Base-by-base conservation (phyloP, 2,329 filamentous ascomycete genomes). In the Fusarium kyushuense region DNA sequence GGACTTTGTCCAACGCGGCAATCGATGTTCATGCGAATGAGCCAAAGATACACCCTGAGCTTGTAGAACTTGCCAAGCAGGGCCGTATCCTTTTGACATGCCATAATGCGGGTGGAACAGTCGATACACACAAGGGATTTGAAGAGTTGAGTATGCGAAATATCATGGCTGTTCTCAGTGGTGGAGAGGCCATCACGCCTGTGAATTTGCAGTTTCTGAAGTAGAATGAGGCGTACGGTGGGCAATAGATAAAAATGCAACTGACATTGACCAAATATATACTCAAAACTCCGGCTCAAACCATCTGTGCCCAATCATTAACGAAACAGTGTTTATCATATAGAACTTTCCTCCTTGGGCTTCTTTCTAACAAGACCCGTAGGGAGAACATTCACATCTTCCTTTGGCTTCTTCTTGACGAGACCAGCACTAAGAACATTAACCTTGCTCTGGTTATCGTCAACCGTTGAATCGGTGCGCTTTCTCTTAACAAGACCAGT, bases 71-170 rank as follows among this genome's bases (percentile, higher is more conserved):
- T 40, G 80, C 80, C 0, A 72, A 74, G 9, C 57, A 72, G 45
- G 78, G 80, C 1, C 83, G 83, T 63, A 86, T 86, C 0, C 83
- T 89, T 79, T 74, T 91, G 55, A 87, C 89, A n/a, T 87, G 87
- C 53, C 90, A 91, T 74, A 90, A 90, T 67, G 89, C 89, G 2
- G 89, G 89, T 0, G 88, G 88, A 5, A 90, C 88, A 35, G 82
- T 90, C 16, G 88, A 90, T 75, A 89, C 89, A 63, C 87, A 89
- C 71, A 75, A 85, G n/a, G 88, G 86, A 6, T 90, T 91, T 68
- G 89, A 92, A 79, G 84, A 86, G 75, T 72, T 91, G 75, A 86
- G 86, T 33, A 90, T 92, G 84, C 81, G 87, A 72, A 92, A 92
- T 74, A 83, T 92, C 49, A 79, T 90, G 77, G 84, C 84, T 1